Percentiles rank a stretch among this genome's conserved stretches.
These are phyloP conservation scores for Eucalyptus shirleyi DNA, from an alignment of 345 rosid species.

Conservation along the genomic window DNA sequence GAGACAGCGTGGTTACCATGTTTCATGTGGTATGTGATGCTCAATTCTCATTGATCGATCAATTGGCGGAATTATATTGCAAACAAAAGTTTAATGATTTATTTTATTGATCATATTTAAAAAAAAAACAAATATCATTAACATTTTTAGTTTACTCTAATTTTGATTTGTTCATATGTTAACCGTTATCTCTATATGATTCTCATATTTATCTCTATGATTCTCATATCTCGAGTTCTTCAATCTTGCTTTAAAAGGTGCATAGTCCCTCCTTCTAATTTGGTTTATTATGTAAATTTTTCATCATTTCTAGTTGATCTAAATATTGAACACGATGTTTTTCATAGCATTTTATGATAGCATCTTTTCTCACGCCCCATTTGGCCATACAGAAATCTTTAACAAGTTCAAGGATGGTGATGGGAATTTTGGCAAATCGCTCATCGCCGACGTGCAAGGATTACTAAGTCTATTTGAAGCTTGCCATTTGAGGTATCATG, in stretches of 20 bases:
- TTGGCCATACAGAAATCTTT: constrained; percentile 1
- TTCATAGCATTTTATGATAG: too few species aligned
- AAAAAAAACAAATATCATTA: background rate
- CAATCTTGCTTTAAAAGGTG: too few species aligned
- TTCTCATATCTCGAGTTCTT: too few species aligned
- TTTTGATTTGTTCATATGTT: background rate
- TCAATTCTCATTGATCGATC: background rate
- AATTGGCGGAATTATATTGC: background rate
- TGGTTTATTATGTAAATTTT: too few species aligned
- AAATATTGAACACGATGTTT: too few species aligned
- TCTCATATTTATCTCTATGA: too few species aligned
- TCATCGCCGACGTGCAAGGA: rapidly evolving
- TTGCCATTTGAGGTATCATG: background rate
- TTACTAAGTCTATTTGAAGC: background rate
- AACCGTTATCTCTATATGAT: too few species aligned
- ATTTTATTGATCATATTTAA: background rate
- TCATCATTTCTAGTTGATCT: too few species aligned
- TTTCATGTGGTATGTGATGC: background rate
- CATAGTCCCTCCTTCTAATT: too few species aligned
- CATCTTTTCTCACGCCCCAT: too few species aligned
- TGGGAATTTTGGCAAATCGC: background rate
- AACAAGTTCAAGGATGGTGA: background rate
- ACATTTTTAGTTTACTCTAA: background rate
- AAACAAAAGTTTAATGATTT: background rate
- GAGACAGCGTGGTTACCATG: constrained; percentile 3